Percentiles rank a stretch among this genome's conserved stretches.
phyloP scores from a whole-genome alignment of 1,284 basidiomycete genomes.

The Boletus sp. region DNA sequence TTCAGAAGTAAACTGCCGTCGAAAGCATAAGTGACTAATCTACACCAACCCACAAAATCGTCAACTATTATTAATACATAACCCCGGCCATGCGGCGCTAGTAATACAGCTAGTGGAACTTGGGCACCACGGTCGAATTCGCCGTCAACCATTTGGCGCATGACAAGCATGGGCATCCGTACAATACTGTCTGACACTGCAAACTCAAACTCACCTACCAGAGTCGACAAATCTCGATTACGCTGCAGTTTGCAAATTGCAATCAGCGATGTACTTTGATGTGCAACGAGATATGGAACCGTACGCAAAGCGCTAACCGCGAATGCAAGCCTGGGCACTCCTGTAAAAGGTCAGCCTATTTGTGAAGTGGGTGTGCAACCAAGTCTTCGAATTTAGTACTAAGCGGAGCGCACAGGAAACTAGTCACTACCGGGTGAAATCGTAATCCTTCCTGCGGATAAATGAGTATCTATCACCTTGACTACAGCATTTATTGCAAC shows the following conservation, averaged over 20 bases:
- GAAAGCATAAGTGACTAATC: no score
- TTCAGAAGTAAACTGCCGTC: no score
- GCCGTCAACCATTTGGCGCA: conserved; percentile 51
- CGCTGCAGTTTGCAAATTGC: neutral
- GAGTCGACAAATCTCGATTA: conserved; percentile 50
- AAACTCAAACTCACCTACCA: conserved; percentile 55
- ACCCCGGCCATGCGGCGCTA: conserved; percentile 32
- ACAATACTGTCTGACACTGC: conserved; percentile 42
- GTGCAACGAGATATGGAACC: neutral
- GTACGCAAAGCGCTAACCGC: conserved; percentile 54
- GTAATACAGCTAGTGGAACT: conserved; percentile 50
- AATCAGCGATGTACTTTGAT: neutral
- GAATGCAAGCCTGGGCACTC: conserved; percentile 47
- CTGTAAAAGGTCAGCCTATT: conserved; percentile 48
- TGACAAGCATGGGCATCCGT: conserved; percentile 45
- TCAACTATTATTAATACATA: no score
- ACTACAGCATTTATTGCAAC: conserved; percentile 51
- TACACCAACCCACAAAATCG: no score
- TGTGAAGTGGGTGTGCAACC: no score
- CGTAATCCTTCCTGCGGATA: conserved; percentile 41
- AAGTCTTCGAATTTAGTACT: neutral
- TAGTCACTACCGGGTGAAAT: conserved; percentile 39
- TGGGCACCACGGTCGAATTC: conserved; percentile 31
- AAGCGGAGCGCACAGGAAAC: conserved; percentile 30
- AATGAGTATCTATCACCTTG: conserved; percentile 42